phyloP scores from a whole-genome alignment of 2,329 filamentous ascomycete species.

The Hysterium pulicare region DNA sequence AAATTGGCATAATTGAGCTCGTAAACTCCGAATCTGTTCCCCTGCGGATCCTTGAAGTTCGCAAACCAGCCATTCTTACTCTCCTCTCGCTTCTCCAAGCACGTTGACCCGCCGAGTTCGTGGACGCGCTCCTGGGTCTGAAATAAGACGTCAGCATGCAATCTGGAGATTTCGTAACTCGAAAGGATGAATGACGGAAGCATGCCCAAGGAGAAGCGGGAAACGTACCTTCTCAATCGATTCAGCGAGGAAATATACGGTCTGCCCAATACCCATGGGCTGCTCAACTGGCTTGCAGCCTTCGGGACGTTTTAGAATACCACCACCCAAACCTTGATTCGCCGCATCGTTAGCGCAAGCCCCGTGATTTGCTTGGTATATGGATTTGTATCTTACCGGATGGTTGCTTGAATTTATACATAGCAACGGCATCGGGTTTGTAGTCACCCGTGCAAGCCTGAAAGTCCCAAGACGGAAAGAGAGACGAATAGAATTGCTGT shows the following conservation, averaged over 20 bases:
- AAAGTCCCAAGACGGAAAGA: conserved; percentile 19
- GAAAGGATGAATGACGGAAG: background rate
- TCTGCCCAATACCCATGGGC: conserved; percentile 14
- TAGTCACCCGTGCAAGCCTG: conserved; percentile 3
- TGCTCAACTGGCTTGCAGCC: conserved; percentile 11
- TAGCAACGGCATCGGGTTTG: conserved; percentile 3
- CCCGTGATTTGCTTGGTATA: background rate
- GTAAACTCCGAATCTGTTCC: conserved; percentile 17
- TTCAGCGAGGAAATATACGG: conserved; percentile 15
- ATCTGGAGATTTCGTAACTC: background rate
- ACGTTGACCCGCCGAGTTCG: conserved; percentile 13
- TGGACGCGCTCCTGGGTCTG: conserved; percentile 13
- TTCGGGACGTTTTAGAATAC: conserved; percentile 16
- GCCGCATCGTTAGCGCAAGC: background rate
- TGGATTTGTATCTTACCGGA: conserved; percentile 14
- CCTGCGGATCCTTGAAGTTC: conserved; percentile 19
- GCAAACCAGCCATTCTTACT: conserved; percentile 16
- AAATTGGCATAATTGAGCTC: conserved; percentile 10
- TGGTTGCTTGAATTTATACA: conserved; percentile 13
- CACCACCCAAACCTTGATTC: conserved; percentile 13
- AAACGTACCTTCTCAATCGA: conserved; percentile 18
- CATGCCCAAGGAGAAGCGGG: background rate
- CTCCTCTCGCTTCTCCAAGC: conserved; percentile 12
- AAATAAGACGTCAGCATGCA: background rate
- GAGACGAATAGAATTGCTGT: conserved; percentile 18